phyloP scores from a whole-genome alignment of 1,284 basidiomycete genomes.

The Apiotrichum montevideense region DNA sequence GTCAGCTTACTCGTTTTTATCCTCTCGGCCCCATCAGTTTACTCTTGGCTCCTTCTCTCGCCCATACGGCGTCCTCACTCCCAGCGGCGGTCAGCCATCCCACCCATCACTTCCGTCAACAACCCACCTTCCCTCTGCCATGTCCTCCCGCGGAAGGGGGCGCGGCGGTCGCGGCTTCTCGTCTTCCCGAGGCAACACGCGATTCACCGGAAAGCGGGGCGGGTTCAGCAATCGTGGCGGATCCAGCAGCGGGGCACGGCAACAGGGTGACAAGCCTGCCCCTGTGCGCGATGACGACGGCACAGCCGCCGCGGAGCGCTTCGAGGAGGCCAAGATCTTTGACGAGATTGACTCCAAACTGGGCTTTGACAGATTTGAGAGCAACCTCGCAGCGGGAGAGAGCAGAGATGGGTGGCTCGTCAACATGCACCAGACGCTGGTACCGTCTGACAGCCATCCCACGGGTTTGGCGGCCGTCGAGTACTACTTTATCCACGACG shows the following conservation, averaged over 20 bases:
- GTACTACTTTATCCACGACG: slow-evolving; percentile 96
- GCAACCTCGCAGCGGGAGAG: slow-evolving; percentile 55
- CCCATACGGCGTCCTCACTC: too few relatives aligned
- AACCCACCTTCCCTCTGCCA: background rate
- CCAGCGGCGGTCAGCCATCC: too few relatives aligned
- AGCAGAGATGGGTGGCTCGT: slow-evolving; percentile 85
- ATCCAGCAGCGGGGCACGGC: background rate
- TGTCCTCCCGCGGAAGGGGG: background rate
- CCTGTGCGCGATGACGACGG: slow-evolving; percentile 78
- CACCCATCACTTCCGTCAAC: too few relatives aligned
- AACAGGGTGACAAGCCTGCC: slow-evolving; percentile 34
- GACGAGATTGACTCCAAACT: slow-evolving; percentile 92
- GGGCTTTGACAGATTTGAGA: slow-evolving; percentile 72
- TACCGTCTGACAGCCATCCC: slow-evolving; percentile 77
- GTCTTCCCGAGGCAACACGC: background rate
- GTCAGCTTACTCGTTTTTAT: too few relatives aligned
- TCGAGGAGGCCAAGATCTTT: slow-evolving; percentile 65
- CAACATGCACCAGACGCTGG: slow-evolving; percentile 92
- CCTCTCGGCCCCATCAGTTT: too few relatives aligned
- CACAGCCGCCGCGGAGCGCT: slow-evolving; percentile 70
- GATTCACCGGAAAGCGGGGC: background rate
- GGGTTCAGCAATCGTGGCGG: slow-evolving; percentile 28
- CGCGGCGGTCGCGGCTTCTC: background rate
- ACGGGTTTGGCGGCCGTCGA: slow-evolving; percentile 85
- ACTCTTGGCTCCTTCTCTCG: too few relatives aligned